These are phyloP conservation scores for Adansonia madagascariensis DNA, from an alignment of 441 rosid genomes.

Conservation along the genomic window DNA sequence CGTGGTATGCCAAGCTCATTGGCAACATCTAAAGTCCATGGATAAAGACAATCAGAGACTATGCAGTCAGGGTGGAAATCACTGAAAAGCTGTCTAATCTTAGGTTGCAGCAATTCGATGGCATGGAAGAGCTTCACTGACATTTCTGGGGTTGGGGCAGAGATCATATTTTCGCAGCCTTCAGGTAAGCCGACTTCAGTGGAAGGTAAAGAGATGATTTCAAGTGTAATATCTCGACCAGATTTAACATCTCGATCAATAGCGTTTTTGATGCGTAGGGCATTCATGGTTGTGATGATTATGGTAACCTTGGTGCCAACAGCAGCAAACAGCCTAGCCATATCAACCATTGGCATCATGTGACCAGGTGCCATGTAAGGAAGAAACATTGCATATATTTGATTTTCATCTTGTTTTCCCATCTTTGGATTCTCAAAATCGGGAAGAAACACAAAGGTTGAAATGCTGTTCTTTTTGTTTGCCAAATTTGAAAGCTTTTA, in stretches of 20 bases:
- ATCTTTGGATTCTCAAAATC: slow-evolving; percentile 11
- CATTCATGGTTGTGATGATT: slow-evolving; percentile 39
- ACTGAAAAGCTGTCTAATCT: slow-evolving; percentile 21
- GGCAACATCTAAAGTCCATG: slow-evolving; percentile 49
- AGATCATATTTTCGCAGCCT: slow-evolving; percentile 41
- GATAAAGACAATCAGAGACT: slow-evolving; percentile 44
- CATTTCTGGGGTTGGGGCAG: slow-evolving; percentile 39
- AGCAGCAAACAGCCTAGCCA: slow-evolving; percentile 43
- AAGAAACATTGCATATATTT: slow-evolving; percentile 42
- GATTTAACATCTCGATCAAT: slow-evolving; percentile 33
- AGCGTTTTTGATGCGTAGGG: slow-evolving; percentile 30
- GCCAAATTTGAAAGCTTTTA: not conserved
- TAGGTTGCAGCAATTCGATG: slow-evolving; percentile 33
- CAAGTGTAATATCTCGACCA: slow-evolving; percentile 34
- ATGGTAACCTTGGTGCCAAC: slow-evolving; percentile 37
- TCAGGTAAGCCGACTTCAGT: slow-evolving; percentile 43
- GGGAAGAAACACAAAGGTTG: not conserved
- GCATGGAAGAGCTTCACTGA: slow-evolving; percentile 34
- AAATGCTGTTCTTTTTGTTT: not conserved
- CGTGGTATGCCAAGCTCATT: slow-evolving; percentile 46
- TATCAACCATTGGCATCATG: slow-evolving; percentile 52
- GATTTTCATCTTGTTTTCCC: slow-evolving; percentile 24
- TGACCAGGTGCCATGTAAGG: slow-evolving; percentile 57
- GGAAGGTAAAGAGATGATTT: slow-evolving; percentile 37
- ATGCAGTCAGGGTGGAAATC: slow-evolving; percentile 38